These are phyloP conservation scores for Dissophora ornata DNA, from an alignment of 192 early-diverging fungal genomes.

Conservation along the genomic window DNA sequence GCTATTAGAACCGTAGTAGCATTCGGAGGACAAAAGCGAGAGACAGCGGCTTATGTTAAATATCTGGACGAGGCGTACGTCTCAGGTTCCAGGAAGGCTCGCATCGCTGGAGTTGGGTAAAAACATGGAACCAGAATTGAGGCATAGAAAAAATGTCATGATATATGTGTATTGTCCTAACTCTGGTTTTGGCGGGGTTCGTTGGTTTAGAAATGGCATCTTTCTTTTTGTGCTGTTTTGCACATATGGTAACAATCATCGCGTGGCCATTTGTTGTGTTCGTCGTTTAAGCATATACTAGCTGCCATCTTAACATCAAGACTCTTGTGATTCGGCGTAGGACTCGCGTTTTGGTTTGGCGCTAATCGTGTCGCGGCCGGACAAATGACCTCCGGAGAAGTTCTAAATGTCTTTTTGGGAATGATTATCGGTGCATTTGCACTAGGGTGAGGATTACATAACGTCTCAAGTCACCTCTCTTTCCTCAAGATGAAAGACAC, in stretches of 20 bases:
- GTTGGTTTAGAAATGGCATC: slow-evolving; percentile 3
- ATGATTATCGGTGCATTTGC: slow-evolving; percentile 80
- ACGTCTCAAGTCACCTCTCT: not conserved
- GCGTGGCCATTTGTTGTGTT: too few species aligned
- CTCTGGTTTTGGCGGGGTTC: too few species aligned
- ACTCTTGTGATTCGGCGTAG: too few species aligned
- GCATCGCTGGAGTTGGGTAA: slow-evolving; percentile 68
- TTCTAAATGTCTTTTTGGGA: slow-evolving; percentile 90
- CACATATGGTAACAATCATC: slow-evolving; percentile 69
- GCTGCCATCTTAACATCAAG: too few species aligned
- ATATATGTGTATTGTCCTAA: too few species aligned
- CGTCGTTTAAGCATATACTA: not conserved
- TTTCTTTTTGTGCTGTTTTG: slow-evolving; percentile 79
- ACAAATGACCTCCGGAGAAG: slow-evolving; percentile 57
- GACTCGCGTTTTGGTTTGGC: slow-evolving; percentile 89
- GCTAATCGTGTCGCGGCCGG: slow-evolving; percentile 67
- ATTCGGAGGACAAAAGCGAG: slow-evolving; percentile 83
- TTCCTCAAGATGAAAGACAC: not conserved
- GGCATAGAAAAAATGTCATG: too few species aligned
- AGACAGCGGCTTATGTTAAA: slow-evolving; percentile 68
- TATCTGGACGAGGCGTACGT: slow-evolving; percentile 72
- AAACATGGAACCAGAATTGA: too few species aligned
- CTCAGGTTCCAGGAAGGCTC: slow-evolving; percentile 72
- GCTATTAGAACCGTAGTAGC: slow-evolving; percentile 91
- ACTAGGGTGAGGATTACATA: slow-evolving; percentile 14